phyloP scores from a whole-genome alignment of 306 rosid genomes.

The Acacia confusa region DNA sequence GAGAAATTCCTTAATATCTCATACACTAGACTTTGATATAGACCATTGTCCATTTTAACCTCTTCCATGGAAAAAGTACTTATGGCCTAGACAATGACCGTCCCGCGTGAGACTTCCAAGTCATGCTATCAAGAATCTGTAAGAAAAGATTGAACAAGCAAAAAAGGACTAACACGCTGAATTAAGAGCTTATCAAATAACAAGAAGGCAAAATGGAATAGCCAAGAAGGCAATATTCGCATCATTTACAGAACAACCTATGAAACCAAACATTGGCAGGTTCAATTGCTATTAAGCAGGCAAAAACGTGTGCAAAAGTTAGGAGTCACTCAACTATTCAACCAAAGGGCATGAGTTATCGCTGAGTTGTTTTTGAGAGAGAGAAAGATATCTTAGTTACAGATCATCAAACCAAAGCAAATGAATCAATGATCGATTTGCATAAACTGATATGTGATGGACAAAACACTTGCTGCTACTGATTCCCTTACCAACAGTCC shows the following conservation, averaged over 20 bases:
- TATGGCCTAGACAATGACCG: slow-evolving; percentile 7
- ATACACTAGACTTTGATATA: slow-evolving; percentile 11
- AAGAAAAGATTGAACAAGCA: slow-evolving; percentile 23
- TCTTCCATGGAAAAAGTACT: slow-evolving; percentile 12
- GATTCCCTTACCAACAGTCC: slow-evolving; percentile 20
- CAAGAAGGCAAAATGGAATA: background rate
- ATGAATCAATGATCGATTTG: background rate
- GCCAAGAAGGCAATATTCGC: background rate
- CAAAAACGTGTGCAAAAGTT: slow-evolving; percentile 20
- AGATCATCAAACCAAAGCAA: background rate
- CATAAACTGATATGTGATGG: background rate
- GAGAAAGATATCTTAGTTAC: background rate
- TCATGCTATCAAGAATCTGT: slow-evolving; percentile 29
- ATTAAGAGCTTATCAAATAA: background rate
- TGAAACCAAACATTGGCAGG: background rate
- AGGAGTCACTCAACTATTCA: background rate
- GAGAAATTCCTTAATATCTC: slow-evolving; percentile 22
- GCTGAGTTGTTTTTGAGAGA: background rate
- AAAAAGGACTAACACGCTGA: slow-evolving; percentile 8
- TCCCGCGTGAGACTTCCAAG: slow-evolving; percentile 15
- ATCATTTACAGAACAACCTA: background rate
- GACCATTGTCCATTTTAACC: slow-evolving; percentile 5
- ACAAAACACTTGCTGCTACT: slow-evolving; percentile 18
- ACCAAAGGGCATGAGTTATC: background rate
- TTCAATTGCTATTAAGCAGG: slow-evolving; percentile 26